Base-by-base conservation (phyloP, 2,329 filamentous ascomycete species). In the Trichoderma sp. region DNA sequence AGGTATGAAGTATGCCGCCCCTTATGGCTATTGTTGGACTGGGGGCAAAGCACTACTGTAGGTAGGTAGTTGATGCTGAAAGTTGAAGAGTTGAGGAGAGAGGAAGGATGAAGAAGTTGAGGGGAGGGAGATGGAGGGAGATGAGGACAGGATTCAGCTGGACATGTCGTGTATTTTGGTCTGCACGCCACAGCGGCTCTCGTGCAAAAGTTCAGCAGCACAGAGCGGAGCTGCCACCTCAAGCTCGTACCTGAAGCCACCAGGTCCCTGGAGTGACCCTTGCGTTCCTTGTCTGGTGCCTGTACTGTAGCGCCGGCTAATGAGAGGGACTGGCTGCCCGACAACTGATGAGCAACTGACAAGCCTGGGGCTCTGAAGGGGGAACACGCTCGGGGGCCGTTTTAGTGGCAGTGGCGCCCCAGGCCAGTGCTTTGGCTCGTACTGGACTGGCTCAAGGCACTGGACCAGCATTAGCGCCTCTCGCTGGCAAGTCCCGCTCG, bases 171-270 rank as follows among this genome's bases (percentile, higher is more conserved):
- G 56, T 31, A 59, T 41, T 41, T 35, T 69, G 50, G n/a, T 24
- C 66, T 59, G 66, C 66, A 69, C n/a, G 66, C 66, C 50, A 69
- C 50, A 60, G 67, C 67, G 67, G 50, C 50, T 60, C 29, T 69
- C n/a, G 50, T 50, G 64, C 24, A 33, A 68, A 56, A 67, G 41
- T 21, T 21, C 33, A 21, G 41, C 31, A 45, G n/a, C 29, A 21
- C 31, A 35, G 60, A 35, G 60, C 60, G 60, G 60, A 63, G 60
- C 60, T n/a, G 27, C 38, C 64, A 27, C 59, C 29, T 35, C 29
- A 29, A 29, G 29, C 29, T 29, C 31, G 41, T 56, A 53, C 65
- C 65, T 68, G 65, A 68, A 50, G 41, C 14, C n/a, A 21, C 33
- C 35, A 24, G 35, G 63, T 41, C 35, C 33, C 62, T 14, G 35